Evolutionary conservation across 345 rosid species (phyloP).

Genomic region (Populus tremula): DNA sequence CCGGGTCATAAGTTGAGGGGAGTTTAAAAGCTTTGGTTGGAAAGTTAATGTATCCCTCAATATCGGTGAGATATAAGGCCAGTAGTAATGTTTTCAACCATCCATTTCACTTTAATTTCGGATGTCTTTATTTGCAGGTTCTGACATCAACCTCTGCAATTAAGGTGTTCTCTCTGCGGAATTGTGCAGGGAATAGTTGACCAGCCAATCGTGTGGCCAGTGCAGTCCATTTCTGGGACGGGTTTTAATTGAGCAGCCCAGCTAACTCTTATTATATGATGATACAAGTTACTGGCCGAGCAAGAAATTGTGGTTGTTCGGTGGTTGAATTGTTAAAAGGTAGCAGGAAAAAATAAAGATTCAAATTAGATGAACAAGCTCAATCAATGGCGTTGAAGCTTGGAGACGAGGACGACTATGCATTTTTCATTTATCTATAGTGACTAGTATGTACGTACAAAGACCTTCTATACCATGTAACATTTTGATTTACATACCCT

Average conservation of each 20-base stretch:
- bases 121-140: neutral
- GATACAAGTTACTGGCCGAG: neutral
- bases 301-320: neutral
- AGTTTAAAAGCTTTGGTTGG: neutral
- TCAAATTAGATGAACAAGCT: slow-evolving; percentile 18
- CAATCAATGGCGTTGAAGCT: slow-evolving; percentile 14
- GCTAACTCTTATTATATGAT: neutral
- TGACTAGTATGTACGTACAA: no score
- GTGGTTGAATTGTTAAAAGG: neutral
- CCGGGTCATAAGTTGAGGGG: accelerated
- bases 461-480: no score
- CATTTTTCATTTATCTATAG: neutral
- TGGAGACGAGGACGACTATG: neutral
- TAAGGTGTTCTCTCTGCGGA: neutral
- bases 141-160: neutral
- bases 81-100: neutral
- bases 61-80: neutral
- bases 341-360: neutral
- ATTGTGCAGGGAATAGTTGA: neutral
- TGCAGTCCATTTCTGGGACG: neutral
- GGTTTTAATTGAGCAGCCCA: neutral
- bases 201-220: neutral
- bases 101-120: neutral
- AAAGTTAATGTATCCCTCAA: neutral
- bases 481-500: no score